These are phyloP conservation scores for Lachancea mirantina DNA, from an alignment of 805 yeast species.

Conservation along the genomic window DNA sequence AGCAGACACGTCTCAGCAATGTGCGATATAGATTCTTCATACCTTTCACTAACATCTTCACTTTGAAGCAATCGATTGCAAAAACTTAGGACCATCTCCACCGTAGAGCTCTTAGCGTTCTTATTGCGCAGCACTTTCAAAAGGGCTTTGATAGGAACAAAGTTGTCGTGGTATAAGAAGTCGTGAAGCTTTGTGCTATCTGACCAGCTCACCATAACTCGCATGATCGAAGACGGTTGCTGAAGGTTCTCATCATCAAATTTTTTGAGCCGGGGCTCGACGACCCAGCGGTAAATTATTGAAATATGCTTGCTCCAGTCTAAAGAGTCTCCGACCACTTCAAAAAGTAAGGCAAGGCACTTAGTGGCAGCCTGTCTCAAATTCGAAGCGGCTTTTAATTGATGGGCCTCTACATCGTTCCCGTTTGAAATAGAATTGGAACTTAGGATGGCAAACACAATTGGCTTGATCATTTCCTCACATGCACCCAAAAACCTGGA, in stretches of 20 bases:
- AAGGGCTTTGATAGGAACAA: slow-evolving; percentile 47
- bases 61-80: slow-evolving; percentile 39
- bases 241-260: slow-evolving; percentile 77
- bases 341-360: slow-evolving; percentile 52
- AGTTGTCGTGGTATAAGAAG: slow-evolving; percentile 51
- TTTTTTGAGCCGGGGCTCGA: slow-evolving; percentile 55
- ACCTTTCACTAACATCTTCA: slow-evolving; percentile 38
- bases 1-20: slow-evolving; percentile 51
- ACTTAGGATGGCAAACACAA: slow-evolving; percentile 46
- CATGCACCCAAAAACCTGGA: slow-evolving; percentile 44
- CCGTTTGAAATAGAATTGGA: slow-evolving; percentile 40
- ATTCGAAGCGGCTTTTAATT: slow-evolving; percentile 43
- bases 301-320: slow-evolving; percentile 52
- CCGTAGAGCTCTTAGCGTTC: slow-evolving; percentile 61
- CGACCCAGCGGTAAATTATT: slow-evolving; percentile 44
- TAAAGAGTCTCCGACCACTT: slow-evolving; percentile 40
- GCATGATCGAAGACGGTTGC: slow-evolving; percentile 73
- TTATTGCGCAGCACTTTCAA: slow-evolving; percentile 45
- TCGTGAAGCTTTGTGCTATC: slow-evolving; percentile 38
- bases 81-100: slow-evolving; percentile 49
- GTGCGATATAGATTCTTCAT: slow-evolving; percentile 43
- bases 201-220: slow-evolving; percentile 55
- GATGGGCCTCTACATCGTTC: slow-evolving; percentile 16
- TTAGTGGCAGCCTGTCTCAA: slow-evolving; percentile 65
- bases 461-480: slow-evolving; percentile 46